These are phyloP conservation scores for Xylariaceae sp. DNA, from an alignment of 2,329 filamentous ascomycete genomes.

Conservation along the genomic window DNA sequence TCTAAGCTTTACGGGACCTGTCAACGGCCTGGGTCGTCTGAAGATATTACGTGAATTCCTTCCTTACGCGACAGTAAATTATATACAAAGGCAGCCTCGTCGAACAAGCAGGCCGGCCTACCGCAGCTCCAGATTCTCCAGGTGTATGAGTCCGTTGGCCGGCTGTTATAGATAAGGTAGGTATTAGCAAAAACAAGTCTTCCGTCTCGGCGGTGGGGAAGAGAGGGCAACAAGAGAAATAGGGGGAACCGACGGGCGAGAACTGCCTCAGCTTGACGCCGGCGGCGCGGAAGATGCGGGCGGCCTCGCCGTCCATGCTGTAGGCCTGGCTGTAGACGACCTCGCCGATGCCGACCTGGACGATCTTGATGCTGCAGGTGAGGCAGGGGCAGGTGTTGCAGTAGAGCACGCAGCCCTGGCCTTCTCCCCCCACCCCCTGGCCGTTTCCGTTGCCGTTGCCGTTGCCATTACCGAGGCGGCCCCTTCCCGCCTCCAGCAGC, in stretches of 20 bases:
- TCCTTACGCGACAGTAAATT: too few species aligned
- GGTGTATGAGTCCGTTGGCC: constrained; percentile 44
- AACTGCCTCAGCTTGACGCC: constrained; percentile 85
- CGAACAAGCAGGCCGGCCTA: too few species aligned
- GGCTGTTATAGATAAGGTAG: constrained; percentile 28
- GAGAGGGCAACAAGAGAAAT: background rate
- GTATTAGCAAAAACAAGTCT: background rate
- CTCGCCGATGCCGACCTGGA: constrained; percentile 90
- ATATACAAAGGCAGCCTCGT: too few species aligned
- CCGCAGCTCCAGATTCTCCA: constrained; percentile 31
- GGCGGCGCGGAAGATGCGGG: constrained; percentile 72
- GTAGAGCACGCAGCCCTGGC: constrained; percentile 76
- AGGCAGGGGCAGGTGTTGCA: constrained; percentile 95
- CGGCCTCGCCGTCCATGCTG: constrained; percentile 84
- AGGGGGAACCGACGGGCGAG: constrained; percentile 56
- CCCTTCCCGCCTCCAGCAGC: constrained; percentile 84
- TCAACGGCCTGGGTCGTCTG: too few species aligned
- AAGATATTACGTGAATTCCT: too few species aligned
- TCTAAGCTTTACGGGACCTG: too few species aligned
- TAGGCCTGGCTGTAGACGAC: constrained; percentile 93
- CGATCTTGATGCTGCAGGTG: constrained; percentile 98
- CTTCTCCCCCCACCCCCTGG: too few species aligned
- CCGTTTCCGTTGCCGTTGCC: too few species aligned
- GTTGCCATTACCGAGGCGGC: constrained; percentile 69
- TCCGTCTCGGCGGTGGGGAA: background rate